Percentiles rank a stretch among this genome's conserved stretches.
Evolutionary conservation across 768 basidiomycete genomes (phyloP).

Genomic region (Boletales sp.): DNA sequence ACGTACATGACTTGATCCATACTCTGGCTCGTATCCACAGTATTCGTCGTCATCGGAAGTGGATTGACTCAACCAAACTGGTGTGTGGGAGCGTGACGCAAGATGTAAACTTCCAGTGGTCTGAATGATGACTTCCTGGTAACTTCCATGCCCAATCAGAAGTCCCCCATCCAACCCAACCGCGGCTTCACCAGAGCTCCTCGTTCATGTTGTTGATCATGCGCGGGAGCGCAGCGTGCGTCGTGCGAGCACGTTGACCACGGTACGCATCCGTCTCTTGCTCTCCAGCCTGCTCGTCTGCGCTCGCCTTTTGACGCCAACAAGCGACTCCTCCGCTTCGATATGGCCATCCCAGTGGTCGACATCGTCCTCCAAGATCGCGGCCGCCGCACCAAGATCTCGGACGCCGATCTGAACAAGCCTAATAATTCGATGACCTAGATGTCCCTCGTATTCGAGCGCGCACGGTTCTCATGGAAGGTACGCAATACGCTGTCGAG

Average conservation of each 20-base stretch:
- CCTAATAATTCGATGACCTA: conserved; percentile 37
- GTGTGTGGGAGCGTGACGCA: too few species aligned
- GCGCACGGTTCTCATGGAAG: conserved; percentile 31
- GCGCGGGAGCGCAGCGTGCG: conserved; percentile 82
- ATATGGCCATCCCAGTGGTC: conserved; percentile 42
- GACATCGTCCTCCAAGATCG: conserved; percentile 17
- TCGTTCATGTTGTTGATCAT: conserved; percentile 90
- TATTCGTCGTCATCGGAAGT: too few species aligned
- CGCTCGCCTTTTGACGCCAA: too few species aligned
- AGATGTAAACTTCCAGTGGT: too few species aligned
- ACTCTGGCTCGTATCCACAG: too few species aligned
- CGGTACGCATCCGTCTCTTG: too few species aligned
- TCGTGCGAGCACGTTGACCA: conserved; percentile 55
- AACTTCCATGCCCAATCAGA: too few species aligned
- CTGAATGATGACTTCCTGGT: too few species aligned
- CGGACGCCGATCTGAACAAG: conserved; percentile 36
- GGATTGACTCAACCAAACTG: too few species aligned
- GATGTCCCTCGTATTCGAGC: conserved; percentile 42
- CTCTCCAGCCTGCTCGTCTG: too few species aligned
- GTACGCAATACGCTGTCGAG: conserved; percentile 48
- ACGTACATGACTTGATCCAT: too few species aligned
- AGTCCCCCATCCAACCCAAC: too few species aligned
- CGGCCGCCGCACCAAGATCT: conserved; percentile 22
- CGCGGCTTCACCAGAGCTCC: conserved; percentile 76
- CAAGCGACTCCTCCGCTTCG: conserved; percentile 42